Base-by-base conservation (phyloP, 176 grass and related monocot species). In the Poa pratensis region DNA sequence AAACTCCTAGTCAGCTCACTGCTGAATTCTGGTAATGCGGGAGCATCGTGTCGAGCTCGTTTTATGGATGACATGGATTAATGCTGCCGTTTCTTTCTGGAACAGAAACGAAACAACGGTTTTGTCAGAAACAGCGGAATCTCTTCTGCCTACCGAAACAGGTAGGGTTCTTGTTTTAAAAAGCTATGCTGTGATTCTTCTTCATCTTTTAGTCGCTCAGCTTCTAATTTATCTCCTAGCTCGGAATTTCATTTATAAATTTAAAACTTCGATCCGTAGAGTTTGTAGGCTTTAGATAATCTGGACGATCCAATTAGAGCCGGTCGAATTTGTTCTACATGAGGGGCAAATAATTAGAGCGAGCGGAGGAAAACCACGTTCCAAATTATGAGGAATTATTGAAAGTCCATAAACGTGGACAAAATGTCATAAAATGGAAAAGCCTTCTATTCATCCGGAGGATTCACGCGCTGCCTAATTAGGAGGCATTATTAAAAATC, bases 1-100 rank as follows among this genome's bases (percentile, higher is more conserved):
- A 51, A 24, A 30, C 43, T 71, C 55, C 1, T 64, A 72, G 81
- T 79, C 60, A 24, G 43, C 85, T 75, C 60, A 81, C 69, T 51
- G 45, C 23, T 74, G 3, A 50, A 1, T 74, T 70, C 9, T 27
- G 45, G 46, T n/a, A 53, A 27, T 12, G 28, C 9, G 6, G 46
- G 45, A 76, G 27, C 42, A 63, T 10, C 39, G 20, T 7, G 6
- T 58, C 28, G 16, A 53, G 16, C 19, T 6, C 20, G 60, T 89
- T 78, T 67, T 37, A 42, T 2, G 2, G 19, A 13, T 48, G 19
- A n/a, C 52, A 80, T 84, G 55, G 79, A 80, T 8, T 9, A 24
- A 7, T 48, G 26, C 3, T 49, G 49, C 8, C 11, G 1, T 51
- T 61, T 32, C 70, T 77, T 89, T 77, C 9, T 5, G 70, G 50